Percentiles rank a stretch among this genome's conserved stretches.
Conservation (phyloP, 257 asterid genomes). For the Lavandula angustifolia region DNA sequence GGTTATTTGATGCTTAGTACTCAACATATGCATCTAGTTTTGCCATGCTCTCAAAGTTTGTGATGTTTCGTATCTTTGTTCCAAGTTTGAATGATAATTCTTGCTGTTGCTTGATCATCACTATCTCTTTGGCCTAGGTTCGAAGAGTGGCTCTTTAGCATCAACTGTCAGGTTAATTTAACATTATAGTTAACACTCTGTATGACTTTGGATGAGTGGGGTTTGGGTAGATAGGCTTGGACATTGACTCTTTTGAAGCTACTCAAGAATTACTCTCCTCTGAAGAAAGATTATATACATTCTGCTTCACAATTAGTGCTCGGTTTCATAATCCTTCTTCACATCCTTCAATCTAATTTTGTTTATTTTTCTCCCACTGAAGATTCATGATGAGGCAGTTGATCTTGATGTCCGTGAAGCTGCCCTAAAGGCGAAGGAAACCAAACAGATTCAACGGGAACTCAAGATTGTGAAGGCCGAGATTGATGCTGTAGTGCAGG, state of each 20-base stretch:
- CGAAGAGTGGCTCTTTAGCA: neutral
- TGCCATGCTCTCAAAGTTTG: slow-evolving; percentile 2
- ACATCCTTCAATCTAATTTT: slow-evolving; percentile 16
- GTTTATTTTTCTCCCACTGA: slow-evolving; percentile 27
- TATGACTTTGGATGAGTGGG: neutral
- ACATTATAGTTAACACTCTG: neutral
- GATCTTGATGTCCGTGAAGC: slow-evolving; percentile 77
- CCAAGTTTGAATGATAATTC: neutral
- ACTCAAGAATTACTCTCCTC: neutral
- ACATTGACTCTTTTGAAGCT: neutral
- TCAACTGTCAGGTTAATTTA: neutral
- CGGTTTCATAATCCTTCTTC: slow-evolving; percentile 1
- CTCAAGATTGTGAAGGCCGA: slow-evolving; percentile 51
- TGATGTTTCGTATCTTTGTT: neutral
- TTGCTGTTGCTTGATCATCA: neutral
- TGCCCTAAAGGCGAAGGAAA: slow-evolving; percentile 74
- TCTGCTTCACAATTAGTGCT: slow-evolving; percentile 6
- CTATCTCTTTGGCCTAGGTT: neutral
- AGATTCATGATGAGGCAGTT: slow-evolving; percentile 73
- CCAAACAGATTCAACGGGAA: slow-evolving; percentile 55
- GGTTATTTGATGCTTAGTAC: slow-evolving; percentile 12
- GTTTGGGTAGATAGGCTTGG: neutral
- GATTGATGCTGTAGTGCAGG: slow-evolving; percentile 58
- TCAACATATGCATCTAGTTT: slow-evolving; percentile 2
- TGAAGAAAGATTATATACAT: neutral